A percentile compares a stretch with the other conserved stretches of the same genome.
These are phyloP conservation scores for Juglanconis sp. DNA, from an alignment of 2,329 filamentous ascomycete species.

Conservation along the genomic window DNA sequence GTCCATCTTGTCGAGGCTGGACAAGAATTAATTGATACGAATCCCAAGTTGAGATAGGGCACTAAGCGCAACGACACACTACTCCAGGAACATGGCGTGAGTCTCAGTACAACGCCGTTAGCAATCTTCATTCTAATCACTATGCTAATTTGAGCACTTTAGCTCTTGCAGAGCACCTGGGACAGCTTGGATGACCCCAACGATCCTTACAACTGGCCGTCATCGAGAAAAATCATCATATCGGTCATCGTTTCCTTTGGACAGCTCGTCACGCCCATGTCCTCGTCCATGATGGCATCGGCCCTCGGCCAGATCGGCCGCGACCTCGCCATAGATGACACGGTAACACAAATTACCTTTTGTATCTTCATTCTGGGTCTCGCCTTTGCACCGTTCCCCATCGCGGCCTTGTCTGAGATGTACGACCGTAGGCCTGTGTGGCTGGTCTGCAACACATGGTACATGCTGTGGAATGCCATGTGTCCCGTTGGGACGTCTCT, in stretches of 20 bases:
- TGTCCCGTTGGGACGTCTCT: background rate
- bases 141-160: too few species aligned
- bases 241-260: slow-evolving; percentile 30
- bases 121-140: too few species aligned
- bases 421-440: slow-evolving; percentile 33
- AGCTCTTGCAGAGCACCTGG: slow-evolving; percentile 15
- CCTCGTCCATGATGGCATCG: slow-evolving; percentile 33
- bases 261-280: slow-evolving; percentile 35
- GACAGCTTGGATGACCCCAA: slow-evolving; percentile 12
- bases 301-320: slow-evolving; percentile 30
- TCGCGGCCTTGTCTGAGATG: slow-evolving; percentile 33
- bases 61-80: background rate
- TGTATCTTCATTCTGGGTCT: slow-evolving; percentile 35
- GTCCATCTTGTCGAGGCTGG: background rate
- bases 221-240: slow-evolving; percentile 19
- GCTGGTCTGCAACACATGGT: slow-evolving; percentile 29
- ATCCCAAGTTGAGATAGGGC: background rate
- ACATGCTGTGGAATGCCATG: too few species aligned
- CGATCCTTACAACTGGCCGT: slow-evolving; percentile 20
- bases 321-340: slow-evolving; percentile 28
- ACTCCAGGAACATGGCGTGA: background rate
- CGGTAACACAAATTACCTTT: slow-evolving; percentile 31
- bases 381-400: slow-evolving; percentile 31
- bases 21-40: background rate
- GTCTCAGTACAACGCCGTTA: background rate